phyloP scores from a whole-genome alignment of 176 grass and related monocot genomes.

The Alloteropsis semialata region DNA sequence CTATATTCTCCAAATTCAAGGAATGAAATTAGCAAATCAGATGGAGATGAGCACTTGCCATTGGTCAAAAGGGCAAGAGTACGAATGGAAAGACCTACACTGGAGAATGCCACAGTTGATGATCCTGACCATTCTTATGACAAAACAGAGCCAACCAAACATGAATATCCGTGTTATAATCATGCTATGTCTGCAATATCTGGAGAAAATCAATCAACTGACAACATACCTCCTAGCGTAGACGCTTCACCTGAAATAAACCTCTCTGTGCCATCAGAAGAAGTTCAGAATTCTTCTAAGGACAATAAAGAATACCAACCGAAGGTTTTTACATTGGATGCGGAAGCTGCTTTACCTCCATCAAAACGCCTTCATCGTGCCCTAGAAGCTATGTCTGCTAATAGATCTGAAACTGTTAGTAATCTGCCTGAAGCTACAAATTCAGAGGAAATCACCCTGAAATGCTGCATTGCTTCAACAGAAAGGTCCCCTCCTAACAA shows the following conservation, averaged over 20 bases:
- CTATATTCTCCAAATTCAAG: slow-evolving; percentile 53
- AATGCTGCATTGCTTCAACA: slow-evolving; percentile 24
- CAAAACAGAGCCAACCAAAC: slow-evolving; percentile 26
- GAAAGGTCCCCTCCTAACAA: slow-evolving; percentile 11
- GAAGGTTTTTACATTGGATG: slow-evolving; percentile 51
- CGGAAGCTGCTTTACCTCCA: slow-evolving; percentile 95
- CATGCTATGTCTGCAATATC: background rate
- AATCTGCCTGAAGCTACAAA: slow-evolving; percentile 38
- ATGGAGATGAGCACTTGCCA: slow-evolving; percentile 91
- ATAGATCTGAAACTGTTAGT: slow-evolving; percentile 58
- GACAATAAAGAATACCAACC: slow-evolving; percentile 35
- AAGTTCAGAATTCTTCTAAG: slow-evolving; percentile 37
- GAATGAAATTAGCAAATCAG: slow-evolving; percentile 69
- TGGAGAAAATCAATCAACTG: slow-evolving; percentile 32
- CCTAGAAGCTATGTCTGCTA: slow-evolving; percentile 97
- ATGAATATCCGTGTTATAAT: slow-evolving; percentile 35
- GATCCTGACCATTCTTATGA: slow-evolving; percentile 29
- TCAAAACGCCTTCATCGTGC: slow-evolving; percentile 97
- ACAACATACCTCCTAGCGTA: background rate
- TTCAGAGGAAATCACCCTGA: slow-evolving; percentile 25
- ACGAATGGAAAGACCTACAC: slow-evolving; percentile 64
- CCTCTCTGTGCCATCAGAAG: slow-evolving; percentile 14
- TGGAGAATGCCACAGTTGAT: slow-evolving; percentile 33
- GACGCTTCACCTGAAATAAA: slow-evolving; percentile 38
- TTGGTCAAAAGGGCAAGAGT: slow-evolving; percentile 97